phyloP scores from a whole-genome alignment of 139 green algal genomes.

The Ettlia oleoabundans region DNA sequence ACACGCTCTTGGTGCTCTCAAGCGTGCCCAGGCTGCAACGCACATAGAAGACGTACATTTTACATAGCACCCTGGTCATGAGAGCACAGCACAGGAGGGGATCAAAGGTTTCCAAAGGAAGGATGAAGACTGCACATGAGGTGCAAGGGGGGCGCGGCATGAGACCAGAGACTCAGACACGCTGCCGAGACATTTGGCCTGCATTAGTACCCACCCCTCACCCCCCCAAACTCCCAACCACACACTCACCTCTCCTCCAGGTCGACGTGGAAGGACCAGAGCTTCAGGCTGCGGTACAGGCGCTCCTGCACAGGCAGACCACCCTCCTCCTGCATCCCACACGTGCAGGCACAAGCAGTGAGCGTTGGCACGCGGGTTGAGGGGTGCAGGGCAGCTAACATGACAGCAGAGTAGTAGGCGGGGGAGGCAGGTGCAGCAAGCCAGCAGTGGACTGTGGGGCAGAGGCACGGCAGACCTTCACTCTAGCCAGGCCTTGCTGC shows the following conservation, averaged over 20 bases:
- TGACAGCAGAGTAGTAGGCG: neutral
- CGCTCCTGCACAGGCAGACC: constrained; percentile 80
- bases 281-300: constrained; percentile 80
- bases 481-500: too few relatives aligned
- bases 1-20: constrained; percentile 79
- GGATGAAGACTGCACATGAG: neutral
- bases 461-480: too few relatives aligned
- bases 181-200: too few relatives aligned
- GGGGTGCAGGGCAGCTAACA: neutral
- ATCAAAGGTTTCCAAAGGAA: too few relatives aligned
- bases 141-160: too few relatives aligned
- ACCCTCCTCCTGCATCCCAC: constrained; percentile 66
- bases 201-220: neutral
- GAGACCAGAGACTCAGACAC: too few relatives aligned
- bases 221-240: neutral
- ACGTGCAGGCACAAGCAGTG: neutral
- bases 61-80: too few relatives aligned
- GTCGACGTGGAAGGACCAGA: constrained; percentile 92
- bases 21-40: constrained; percentile 79
- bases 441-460: too few relatives aligned
- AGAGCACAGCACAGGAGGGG: neutral
- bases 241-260: constrained; percentile 83
- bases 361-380: too few relatives aligned
- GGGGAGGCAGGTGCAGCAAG: neutral
- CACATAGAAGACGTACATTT: too few relatives aligned